These are phyloP conservation scores for Talaromyces atroroseus DNA, from an alignment of 2,329 filamentous ascomycete genomes.

Conservation along the genomic window DNA sequence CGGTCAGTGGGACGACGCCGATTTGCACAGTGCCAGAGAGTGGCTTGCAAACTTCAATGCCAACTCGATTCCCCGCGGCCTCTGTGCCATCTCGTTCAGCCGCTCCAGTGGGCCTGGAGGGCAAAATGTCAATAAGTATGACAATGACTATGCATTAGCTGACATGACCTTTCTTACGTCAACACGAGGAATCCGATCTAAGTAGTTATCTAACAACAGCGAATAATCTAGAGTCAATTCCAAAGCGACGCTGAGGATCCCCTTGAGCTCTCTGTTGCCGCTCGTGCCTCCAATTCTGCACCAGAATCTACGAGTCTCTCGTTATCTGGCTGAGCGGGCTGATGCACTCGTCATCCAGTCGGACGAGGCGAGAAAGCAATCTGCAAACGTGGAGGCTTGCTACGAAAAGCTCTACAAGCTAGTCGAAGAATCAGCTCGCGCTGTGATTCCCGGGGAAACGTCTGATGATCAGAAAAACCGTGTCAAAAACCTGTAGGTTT, in stretches of 20 bases:
- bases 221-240: conserved; percentile 53
- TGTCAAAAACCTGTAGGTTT: conserved; percentile 49
- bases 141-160: conserved; percentile 14
- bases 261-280: conserved; percentile 48
- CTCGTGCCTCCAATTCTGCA: conserved; percentile 53
- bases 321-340: conserved; percentile 51
- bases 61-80: conserved; percentile 50
- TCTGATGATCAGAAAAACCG: conserved; percentile 50
- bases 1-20: conserved; percentile 23
- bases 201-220: conserved; percentile 1
- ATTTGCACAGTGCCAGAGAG: conserved; percentile 43
- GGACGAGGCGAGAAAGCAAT: conserved; percentile 58
- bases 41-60: conserved; percentile 53
- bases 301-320: conserved; percentile 45
- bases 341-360: conserved; percentile 56
- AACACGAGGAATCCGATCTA: too few species aligned
- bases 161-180: background rate
- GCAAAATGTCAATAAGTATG: conserved; percentile 65
- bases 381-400: conserved; percentile 55
- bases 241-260: conserved; percentile 59
- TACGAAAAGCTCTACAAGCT: conserved; percentile 54
- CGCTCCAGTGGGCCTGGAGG: conserved; percentile 61
- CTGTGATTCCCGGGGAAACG: conserved; percentile 56
- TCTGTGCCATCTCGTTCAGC: conserved; percentile 58
- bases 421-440: conserved; percentile 47